phyloP scores from a whole-genome alignment of 108 stramenopile species.

The Schizochytrium sp. region DNA sequence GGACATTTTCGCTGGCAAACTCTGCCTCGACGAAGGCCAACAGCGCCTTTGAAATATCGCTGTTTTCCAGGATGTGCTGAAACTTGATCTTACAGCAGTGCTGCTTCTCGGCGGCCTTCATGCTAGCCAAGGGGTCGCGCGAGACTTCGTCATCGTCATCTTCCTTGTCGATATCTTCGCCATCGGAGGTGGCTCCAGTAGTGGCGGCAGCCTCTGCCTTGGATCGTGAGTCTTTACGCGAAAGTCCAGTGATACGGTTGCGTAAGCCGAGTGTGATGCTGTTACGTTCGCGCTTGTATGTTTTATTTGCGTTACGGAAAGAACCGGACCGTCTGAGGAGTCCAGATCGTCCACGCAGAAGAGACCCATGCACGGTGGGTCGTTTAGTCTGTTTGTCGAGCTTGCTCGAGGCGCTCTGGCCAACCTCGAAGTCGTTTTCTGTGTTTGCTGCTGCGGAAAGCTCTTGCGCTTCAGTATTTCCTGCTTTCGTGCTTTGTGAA shows the following conservation, averaged over 20 bases:
- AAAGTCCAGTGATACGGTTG: not conserved
- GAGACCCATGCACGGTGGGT: not conserved
- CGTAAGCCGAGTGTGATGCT: not conserved
- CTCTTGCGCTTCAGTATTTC: too few relatives aligned
- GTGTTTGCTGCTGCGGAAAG: too few relatives aligned
- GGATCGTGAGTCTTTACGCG: not conserved
- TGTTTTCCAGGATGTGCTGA: not conserved
- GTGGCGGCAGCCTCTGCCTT: too few relatives aligned
- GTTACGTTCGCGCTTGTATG: not conserved
- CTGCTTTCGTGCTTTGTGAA: too few relatives aligned
- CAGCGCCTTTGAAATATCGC: not conserved
- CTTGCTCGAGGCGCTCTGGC: too few relatives aligned
- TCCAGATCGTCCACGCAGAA: not conserved
- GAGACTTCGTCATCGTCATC: constrained; percentile 1
- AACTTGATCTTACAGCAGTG: constrained; percentile 1
- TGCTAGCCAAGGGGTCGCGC: constrained; percentile 11
- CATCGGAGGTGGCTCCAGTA: too few relatives aligned
- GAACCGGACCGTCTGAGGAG: not conserved
- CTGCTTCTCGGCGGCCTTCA: not conserved
- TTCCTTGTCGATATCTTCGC: not conserved
- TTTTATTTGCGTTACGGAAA: not conserved
- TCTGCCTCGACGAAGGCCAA: not conserved
- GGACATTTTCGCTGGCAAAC: not conserved
- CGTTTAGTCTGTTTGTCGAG: not conserved
- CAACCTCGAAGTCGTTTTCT: too few relatives aligned